phyloP scores from a whole-genome alignment of 495 filamentous ascomycete genomes.

The Neurospora tetraspora region DNA sequence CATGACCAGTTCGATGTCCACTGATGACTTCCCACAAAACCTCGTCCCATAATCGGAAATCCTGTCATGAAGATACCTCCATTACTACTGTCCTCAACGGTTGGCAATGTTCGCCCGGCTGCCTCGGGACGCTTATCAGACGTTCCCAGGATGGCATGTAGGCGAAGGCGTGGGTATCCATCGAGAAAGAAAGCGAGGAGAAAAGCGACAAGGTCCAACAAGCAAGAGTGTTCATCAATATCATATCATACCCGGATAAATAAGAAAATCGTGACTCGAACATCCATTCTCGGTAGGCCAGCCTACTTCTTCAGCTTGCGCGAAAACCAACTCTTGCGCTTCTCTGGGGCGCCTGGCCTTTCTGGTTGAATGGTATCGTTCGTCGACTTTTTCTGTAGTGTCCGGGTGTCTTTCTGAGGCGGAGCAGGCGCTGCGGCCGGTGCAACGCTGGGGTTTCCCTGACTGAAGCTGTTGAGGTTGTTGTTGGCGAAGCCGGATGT shows the following conservation, averaged over 20 bases:
- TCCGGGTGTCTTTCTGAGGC: slow-evolving; percentile 22
- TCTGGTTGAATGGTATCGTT: slow-evolving; percentile 18
- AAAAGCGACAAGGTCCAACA: not conserved
- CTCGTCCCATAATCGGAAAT: not conserved
- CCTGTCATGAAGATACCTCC: not conserved
- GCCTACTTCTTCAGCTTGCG: slow-evolving; percentile 22
- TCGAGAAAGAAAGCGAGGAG: not conserved
- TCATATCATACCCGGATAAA: not conserved
- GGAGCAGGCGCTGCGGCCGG: slow-evolving; percentile 26
- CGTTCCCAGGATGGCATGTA: not conserved
- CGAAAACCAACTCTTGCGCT: slow-evolving; percentile 84
- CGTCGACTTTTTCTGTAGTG: slow-evolving; percentile 25
- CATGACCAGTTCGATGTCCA: not conserved
- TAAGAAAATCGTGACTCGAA: not conserved
- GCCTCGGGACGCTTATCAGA: not conserved
- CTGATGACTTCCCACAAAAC: not conserved
- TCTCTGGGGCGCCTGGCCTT: slow-evolving; percentile 43
- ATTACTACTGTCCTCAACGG: not conserved
- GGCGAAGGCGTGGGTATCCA: not conserved
- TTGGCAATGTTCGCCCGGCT: not conserved
- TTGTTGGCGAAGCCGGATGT: slow-evolving; percentile 2
- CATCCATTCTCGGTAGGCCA: not conserved
- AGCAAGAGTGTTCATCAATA: not conserved
- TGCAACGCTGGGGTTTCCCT: not conserved
- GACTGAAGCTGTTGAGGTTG: not conserved